A percentile compares a stretch with the other conserved stretches of the same genome.
These are phyloP conservation scores for Quercus bicolor DNA, from an alignment of 306 rosid genomes.

Conservation along the genomic window DNA sequence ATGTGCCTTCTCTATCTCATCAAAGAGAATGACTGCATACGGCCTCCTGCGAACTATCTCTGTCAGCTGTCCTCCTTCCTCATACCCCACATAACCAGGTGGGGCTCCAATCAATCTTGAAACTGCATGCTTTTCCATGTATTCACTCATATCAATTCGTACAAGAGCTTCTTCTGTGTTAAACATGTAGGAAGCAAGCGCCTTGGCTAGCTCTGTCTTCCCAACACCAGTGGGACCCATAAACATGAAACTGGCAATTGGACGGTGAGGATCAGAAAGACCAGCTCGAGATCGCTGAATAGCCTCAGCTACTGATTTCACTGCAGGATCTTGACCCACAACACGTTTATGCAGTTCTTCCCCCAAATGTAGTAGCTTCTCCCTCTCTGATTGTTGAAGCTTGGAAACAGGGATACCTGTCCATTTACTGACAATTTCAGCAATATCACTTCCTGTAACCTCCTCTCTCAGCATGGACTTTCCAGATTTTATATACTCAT, in stretches of 20 bases:
- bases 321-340: slow-evolving; percentile 97
- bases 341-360: slow-evolving; percentile 97
- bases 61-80: slow-evolving; percentile 96
- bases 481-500: slow-evolving; percentile 84
- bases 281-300: slow-evolving; percentile 97
- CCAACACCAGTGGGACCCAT: slow-evolving; percentile 99
- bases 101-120: slow-evolving; percentile 97
- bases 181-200: slow-evolving; percentile 89
- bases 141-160: slow-evolving; percentile 96
- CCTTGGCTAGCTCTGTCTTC: slow-evolving; percentile 94
- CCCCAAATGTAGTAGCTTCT: slow-evolving; percentile 78
- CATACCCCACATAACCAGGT: slow-evolving; percentile 97
- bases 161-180: slow-evolving; percentile 98
- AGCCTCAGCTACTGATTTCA: slow-evolving; percentile 86
- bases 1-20: slow-evolving; percentile 97
- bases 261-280: slow-evolving; percentile 94
- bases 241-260: slow-evolving; percentile 98
- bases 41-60: slow-evolving; percentile 95
- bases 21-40: slow-evolving; percentile 85
- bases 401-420: slow-evolving; percentile 96
- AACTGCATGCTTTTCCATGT: slow-evolving; percentile 96
- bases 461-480: slow-evolving; percentile 98
- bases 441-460: slow-evolving; percentile 81
- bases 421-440: slow-evolving; percentile 99
- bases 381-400: slow-evolving; percentile 91